Base-by-base conservation (phyloP, 805 yeast species). In the Suhomyces emberorum region DNA sequence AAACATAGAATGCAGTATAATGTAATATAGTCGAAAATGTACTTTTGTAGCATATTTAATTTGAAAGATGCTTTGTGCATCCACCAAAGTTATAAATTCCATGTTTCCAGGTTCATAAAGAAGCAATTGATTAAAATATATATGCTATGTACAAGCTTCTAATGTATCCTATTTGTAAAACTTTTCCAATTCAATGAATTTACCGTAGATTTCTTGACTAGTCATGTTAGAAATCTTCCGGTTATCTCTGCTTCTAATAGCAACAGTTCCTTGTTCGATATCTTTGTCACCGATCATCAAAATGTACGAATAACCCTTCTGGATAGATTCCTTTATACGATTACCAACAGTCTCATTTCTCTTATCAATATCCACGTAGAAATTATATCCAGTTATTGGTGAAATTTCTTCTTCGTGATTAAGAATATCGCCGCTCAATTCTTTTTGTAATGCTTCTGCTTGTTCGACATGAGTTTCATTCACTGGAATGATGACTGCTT, bases 251-350 rank as follows among this genome's bases (percentile, higher is more conserved):
- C 77, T 56, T 52, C 96, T 73, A 7, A 91, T 71, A 1, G 95
- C 79, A 12, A 81, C 63, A 1, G 75, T 74, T 0, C 76, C 76
- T 24, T 61, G 59, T 32, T 71, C 76, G 6, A 83, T 65, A 57
- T 93, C 98, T 46, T 77, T 77, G 47, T 88, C 96, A 18, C 98
- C 98, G 27, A 93, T 73, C 61, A 89, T 76, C n/a, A 88, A 65
- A 30, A 91, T 74, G 52, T 77, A 93, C 7, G 83, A 81, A 55
- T 84, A 88, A 1, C 91, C 88, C 48, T 79, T 79, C 20, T 54
- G 54, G 10, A 83, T 69, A 2, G 95, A 93, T 37, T 87, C 93
- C 50, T 84, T 83, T 34, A 88, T 80, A 49, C 96, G 73, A 35
- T 70, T 74, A 0, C 95, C 89, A 19, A 91, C 77, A 1, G 97